Conservation (phyloP, 1,139 yeast genomes). For the Yamadazyma pseudoaaseri region DNA sequence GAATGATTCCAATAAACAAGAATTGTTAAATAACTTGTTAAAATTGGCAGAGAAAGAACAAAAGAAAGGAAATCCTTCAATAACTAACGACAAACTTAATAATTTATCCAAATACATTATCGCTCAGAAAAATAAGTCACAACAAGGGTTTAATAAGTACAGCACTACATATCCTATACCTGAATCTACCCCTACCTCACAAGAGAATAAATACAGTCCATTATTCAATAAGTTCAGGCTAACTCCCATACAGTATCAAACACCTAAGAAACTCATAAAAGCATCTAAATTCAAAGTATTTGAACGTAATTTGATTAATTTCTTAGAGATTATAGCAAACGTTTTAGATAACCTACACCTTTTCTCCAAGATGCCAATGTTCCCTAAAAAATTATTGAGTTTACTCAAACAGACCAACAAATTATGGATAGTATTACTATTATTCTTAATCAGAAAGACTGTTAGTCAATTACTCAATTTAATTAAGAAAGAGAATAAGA, state of each 20-base stretch:
- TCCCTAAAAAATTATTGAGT: constrained; percentile 32
- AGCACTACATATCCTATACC: constrained; percentile 18
- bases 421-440: constrained; percentile 43
- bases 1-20: constrained; percentile 19
- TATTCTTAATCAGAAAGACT: constrained; percentile 44
- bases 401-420: constrained; percentile 45
- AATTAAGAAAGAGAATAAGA: constrained; percentile 38
- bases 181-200: neutral
- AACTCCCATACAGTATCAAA: constrained; percentile 7
- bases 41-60: constrained; percentile 33
- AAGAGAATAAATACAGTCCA: constrained; percentile 20
- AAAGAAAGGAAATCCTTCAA: constrained; percentile 31
- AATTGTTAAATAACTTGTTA: constrained; percentile 26
- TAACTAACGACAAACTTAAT: constrained; percentile 33
- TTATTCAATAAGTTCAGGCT: constrained; percentile 23
- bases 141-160: constrained; percentile 3
- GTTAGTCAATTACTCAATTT: constrained; percentile 44
- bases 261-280: constrained; percentile 13
- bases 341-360: constrained; percentile 45
- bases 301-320: constrained; percentile 29
- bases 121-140: constrained; percentile 11
- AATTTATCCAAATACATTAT: constrained; percentile 23
- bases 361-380: constrained; percentile 44
- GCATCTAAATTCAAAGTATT: constrained; percentile 23
- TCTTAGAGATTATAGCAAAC: constrained; percentile 40